Conservation (phyloP, 352 stramenopile genomes). For the Thraustochytrium striatum region DNA sequence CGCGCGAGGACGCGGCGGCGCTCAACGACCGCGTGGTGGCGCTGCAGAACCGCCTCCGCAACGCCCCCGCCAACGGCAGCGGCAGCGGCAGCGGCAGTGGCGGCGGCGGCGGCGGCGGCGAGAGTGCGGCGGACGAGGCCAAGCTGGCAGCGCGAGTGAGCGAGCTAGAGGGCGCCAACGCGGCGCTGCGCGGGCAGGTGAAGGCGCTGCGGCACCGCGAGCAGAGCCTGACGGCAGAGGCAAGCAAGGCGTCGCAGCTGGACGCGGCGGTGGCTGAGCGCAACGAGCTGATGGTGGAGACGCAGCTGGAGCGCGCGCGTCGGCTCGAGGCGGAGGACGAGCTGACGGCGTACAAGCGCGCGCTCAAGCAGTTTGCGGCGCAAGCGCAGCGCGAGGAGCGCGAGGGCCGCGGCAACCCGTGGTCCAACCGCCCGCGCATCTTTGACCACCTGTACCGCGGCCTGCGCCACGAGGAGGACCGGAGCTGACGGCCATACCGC, state of each 20-base stretch:
- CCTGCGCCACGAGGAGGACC: neutral
- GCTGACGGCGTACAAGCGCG: slow-evolving; percentile 36
- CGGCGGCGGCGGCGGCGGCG: neutral
- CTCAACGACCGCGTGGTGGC: neutral
- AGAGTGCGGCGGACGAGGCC: neutral
- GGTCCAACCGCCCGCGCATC: slow-evolving; percentile 32
- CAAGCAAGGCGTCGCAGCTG: slow-evolving; percentile 22
- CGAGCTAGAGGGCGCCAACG: slow-evolving; percentile 15
- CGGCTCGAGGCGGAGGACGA: slow-evolving; percentile 38
- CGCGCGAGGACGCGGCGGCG: slow-evolving; percentile 1
- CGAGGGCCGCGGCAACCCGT: slow-evolving; percentile 19
- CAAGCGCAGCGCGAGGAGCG: slow-evolving; percentile 35
- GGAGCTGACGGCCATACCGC: no score
- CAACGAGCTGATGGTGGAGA: slow-evolving; percentile 38
- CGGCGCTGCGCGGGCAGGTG: slow-evolving; percentile 16
- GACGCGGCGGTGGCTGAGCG: slow-evolving; percentile 28
- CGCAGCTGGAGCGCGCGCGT: slow-evolving; percentile 21
- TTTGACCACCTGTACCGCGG: slow-evolving; percentile 44
- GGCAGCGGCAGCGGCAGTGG: neutral
- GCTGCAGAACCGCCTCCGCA: slow-evolving; percentile 12
- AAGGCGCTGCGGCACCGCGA: slow-evolving; percentile 23
- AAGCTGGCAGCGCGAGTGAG: neutral
- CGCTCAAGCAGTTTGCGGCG: neutral
- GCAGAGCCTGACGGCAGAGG: slow-evolving; percentile 20
- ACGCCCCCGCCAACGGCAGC: neutral